Evolutionary conservation across 2,329 filamentous ascomycete species (phyloP).

Genomic region (Fusarium odoratissimum): DNA sequence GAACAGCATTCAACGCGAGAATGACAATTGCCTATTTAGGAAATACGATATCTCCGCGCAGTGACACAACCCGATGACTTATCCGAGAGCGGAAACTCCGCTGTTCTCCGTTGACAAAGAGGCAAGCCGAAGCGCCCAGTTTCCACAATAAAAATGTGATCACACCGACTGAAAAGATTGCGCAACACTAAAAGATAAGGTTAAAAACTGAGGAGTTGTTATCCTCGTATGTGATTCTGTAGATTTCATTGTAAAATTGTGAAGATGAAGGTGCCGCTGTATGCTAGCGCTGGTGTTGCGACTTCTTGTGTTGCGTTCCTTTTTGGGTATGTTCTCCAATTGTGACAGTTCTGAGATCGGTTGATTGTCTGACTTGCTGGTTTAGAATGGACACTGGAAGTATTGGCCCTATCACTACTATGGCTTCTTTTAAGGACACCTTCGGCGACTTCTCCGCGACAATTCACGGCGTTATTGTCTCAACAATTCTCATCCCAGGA

Average conservation of each 20-base stretch:
- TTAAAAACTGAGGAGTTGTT: not conserved
- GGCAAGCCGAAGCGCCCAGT: slow-evolving; percentile 22
- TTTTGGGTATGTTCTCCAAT: slow-evolving; percentile 43
- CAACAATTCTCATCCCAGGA: slow-evolving; percentile 68
- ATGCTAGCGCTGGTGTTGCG: slow-evolving; percentile 46
- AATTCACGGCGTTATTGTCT: slow-evolving; percentile 69
- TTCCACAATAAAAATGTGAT: slow-evolving; percentile 39
- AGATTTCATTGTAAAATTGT: not conserved
- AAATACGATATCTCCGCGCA: too few species aligned
- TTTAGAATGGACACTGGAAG: slow-evolving; percentile 57
- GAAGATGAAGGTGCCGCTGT: slow-evolving; percentile 40
- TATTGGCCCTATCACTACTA: slow-evolving; percentile 70
- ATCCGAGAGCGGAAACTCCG: too few species aligned
- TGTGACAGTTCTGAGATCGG: fast-evolving
- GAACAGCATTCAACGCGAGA: not conserved
- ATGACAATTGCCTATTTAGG: too few species aligned
- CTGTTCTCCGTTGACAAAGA: too few species aligned
- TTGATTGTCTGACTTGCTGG: not conserved
- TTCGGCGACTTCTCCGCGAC: slow-evolving; percentile 66
- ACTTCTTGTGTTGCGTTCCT: slow-evolving; percentile 49
- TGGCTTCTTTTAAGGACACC: slow-evolving; percentile 61
- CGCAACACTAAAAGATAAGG: not conserved
- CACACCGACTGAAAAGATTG: slow-evolving; percentile 31
- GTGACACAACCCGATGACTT: too few species aligned
- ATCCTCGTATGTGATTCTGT: not conserved